Evolutionary conservation across 2,329 filamentous ascomycete genomes (phyloP), one percentile per base, ranked within the genome.

Genomic region (Cladobotryum mycophilum): DNA sequence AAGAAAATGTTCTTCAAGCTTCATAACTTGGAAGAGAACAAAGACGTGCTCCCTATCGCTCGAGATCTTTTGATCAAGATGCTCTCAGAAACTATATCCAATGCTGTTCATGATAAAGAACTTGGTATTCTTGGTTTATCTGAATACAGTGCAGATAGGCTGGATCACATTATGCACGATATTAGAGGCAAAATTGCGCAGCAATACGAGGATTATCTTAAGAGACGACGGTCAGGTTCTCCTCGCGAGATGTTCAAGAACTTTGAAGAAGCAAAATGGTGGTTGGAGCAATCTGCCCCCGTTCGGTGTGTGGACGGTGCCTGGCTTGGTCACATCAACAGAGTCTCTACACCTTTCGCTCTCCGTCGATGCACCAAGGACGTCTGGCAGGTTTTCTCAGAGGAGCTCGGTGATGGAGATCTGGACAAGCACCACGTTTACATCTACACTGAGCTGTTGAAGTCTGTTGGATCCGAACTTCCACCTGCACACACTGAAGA

Each of bases 351-450:
- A 0, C 71, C 72, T 3, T 73, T 74, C 53, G 54, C 57, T 8
- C 59, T 71, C 17, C 66, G 55, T 17, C 18, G 40, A 3, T 18
- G 54, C 35, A 57, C 55, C n/a, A 55, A 48, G 66, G 61, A 69
- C 33, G 69, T 69, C 4, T 78, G 74, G 75, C 74, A 74, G 54
- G 66, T 76, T 6, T 62, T 77, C 46, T 73, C 72, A 1, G 75
- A 78, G 54, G 76, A 79, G 53, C 62, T 77, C 5, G 76, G 75
- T 1, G 71, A 78, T 54, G 76, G 75, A 0, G 68, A 76, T 52
- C 53, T 70, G 6, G 58, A 60, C 11, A 72, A 74, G 58, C 70
- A 77, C 51, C 75, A 78, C 50, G 71, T 74, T 0, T 47, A 57
- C 35, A 43, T 69, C 22, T 70, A 67, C 47, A 55, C 58, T 5